Percentiles rank a stretch among this genome's conserved stretches.
Evolutionary conservation across 148 eudicot species (phyloP).

Genomic region (Fagopyrum homotropicum): DNA sequence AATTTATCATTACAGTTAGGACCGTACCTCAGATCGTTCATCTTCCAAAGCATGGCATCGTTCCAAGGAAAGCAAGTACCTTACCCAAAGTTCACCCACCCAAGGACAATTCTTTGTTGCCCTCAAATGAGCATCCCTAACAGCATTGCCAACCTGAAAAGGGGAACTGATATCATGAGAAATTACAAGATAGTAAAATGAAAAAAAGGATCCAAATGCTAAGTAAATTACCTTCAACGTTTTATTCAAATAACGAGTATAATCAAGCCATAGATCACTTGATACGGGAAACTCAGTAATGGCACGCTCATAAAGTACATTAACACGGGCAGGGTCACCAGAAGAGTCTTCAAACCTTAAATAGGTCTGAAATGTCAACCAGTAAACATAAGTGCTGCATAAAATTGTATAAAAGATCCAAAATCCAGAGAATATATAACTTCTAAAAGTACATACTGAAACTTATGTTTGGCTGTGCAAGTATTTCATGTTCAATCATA

Average conservation of each 20-base stretch:
- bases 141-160: constrained; percentile 50
- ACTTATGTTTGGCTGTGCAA: background rate
- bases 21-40: constrained; percentile 59
- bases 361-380: constrained; percentile 43
- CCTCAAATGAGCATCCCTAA: constrained; percentile 46
- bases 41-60: constrained; percentile 69
- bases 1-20: constrained; percentile 4
- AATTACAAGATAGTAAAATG: constrained; percentile 5
- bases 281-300: constrained; percentile 72
- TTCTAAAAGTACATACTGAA: background rate
- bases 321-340: constrained; percentile 89
- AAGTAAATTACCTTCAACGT: constrained; percentile 56
- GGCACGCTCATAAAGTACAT: constrained; percentile 82
- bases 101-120: constrained; percentile 90
- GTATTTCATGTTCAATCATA: background rate
- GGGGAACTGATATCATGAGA: constrained; percentile 2
- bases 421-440: background rate
- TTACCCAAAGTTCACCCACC: constrained; percentile 90
- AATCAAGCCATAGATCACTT: constrained; percentile 83
- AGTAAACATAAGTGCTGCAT: background rate
- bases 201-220: background rate
- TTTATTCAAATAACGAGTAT: constrained; percentile 72
- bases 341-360: constrained; percentile 83
- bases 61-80: constrained; percentile 77
- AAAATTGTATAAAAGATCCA: background rate